These are phyloP conservation scores for Lodderomyces jiufengensis DNA, from an alignment of 1,139 yeast species.

Conservation along the genomic window DNA sequence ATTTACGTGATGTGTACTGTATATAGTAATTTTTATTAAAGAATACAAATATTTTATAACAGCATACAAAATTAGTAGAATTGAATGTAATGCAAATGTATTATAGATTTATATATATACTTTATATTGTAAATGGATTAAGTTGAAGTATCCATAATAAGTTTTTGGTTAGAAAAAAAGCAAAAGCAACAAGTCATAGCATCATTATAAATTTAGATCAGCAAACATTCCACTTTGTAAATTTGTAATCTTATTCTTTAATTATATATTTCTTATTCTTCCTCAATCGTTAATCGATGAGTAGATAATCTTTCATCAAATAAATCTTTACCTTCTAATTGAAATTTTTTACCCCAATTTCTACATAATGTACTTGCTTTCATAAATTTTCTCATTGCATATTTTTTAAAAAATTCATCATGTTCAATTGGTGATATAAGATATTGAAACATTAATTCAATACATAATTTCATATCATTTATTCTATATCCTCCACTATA, in stretches of 20 bases:
- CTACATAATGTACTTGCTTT: constrained; percentile 86
- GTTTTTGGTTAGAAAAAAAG: too few relatives aligned
- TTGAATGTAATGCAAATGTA: too few relatives aligned
- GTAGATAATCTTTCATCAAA: constrained; percentile 19
- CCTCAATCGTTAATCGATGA: constrained; percentile 14
- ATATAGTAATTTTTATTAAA: too few relatives aligned
- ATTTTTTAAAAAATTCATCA: constrained; percentile 91
- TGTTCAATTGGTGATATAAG: constrained; percentile 82
- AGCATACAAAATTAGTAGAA: too few relatives aligned
- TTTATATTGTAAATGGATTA: too few relatives aligned
- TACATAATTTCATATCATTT: constrained; percentile 65
- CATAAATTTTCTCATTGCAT: constrained; percentile 87
- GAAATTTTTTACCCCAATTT: constrained; percentile 79
- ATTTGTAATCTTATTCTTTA: too few relatives aligned
- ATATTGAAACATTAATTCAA: constrained; percentile 73
- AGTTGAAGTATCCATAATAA: too few relatives aligned
- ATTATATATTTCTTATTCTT: neutral
- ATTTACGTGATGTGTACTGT: neutral
- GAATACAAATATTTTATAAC: too few relatives aligned
- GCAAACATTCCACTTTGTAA: too few relatives aligned
- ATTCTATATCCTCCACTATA: constrained; percentile 90
- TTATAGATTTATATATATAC: too few relatives aligned
- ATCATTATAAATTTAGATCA: neutral
- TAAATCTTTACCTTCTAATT: constrained; percentile 32
- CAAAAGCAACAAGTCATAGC: constrained; percentile 3